Base-by-base conservation (phyloP, 768 basidiomycete genomes). In the Psilocybe tampanensis region DNA sequence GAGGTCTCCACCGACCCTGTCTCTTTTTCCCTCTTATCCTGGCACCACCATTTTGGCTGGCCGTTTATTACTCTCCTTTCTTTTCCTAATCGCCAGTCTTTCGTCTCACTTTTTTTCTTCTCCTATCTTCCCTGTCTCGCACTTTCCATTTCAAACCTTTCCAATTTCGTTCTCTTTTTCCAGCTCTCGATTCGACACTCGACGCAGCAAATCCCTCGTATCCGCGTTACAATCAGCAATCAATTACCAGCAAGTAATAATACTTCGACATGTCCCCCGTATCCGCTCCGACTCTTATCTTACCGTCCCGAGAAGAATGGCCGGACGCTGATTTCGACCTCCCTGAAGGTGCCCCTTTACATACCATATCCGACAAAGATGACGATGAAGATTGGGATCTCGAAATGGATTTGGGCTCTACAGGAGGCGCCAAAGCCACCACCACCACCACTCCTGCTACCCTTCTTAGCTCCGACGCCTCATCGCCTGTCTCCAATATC, bases 241-340 rank as follows among this genome's bases (percentile, higher is more conserved):
- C 44, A 24, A 15, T 41, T 21, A 44, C n/a, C 41, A 11, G 26
- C 23, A 47, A 18, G 32, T 29, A 48, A 47, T 56, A 33, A 60
- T 62, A 60, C 62, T 55, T 44, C 45, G 57, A 55, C 52, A 90
- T 90, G 88, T 70, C 78, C 54, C 74, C 86, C 49, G 76, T 86
- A 39, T 84, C 83, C 34, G 83, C 86, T 5, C 87, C 86, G 12
- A 74, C 81, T 44, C 75, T 80, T 60, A 72, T 76, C 41, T 66
- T 78, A 36, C 70, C n/a, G n/a, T n/a, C 80, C 54, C 81, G 83
- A 60, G 91, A 94, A 73, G 90, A 92, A 76, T 94, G 92, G 91
- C 80, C 84, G 43, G 92, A 94, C 71, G 88, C 89, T 59, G 92
- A 94, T 73, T 93, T 94, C 68, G 92, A 92, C 69, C 76, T 94